Conservation (phyloP, 2,329 filamentous ascomycete genomes). For the Phyllosticta citribraziliensis region DNA sequence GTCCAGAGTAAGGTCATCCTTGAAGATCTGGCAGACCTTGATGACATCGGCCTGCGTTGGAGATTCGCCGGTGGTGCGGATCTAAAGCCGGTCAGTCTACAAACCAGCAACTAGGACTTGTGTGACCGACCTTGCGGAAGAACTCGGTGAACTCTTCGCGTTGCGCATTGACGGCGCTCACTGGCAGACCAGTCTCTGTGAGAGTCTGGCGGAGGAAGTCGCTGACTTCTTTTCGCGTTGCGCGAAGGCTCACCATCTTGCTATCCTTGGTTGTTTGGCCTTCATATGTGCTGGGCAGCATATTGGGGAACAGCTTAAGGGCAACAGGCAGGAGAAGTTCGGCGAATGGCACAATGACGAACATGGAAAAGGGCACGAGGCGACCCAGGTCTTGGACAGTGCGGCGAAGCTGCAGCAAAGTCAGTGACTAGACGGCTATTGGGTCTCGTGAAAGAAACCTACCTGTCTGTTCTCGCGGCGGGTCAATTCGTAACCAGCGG, state of each 20-base stretch:
- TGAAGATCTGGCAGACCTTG: constrained; percentile 98
- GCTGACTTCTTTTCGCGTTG: constrained; percentile 88
- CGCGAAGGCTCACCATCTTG: constrained; percentile 72
- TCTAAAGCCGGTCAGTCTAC: constrained; percentile 17
- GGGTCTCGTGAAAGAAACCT: constrained; percentile 5
- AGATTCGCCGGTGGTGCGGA: constrained; percentile 73
- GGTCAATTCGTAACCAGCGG: constrained; percentile 90
- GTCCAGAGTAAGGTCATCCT: constrained; percentile 92
- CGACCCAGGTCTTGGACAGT: constrained; percentile 91
- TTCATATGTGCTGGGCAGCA: constrained; percentile 95
- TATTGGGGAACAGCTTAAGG: constrained; percentile 89
- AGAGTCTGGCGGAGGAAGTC: constrained; percentile 80
- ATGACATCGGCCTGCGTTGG: constrained; percentile 88
- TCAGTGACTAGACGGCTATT: background rate
- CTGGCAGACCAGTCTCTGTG: constrained; percentile 82
- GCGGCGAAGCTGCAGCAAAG: constrained; percentile 56
- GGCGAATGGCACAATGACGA: constrained; percentile 92
- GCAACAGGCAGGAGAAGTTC: constrained; percentile 87
- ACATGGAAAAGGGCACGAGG: constrained; percentile 90
- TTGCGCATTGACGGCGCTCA: constrained; percentile 74
- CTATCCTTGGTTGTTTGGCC: constrained; percentile 80
- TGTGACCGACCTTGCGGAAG: constrained; percentile 70
- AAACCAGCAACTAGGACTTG: background rate
- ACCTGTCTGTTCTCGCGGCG: constrained; percentile 84
- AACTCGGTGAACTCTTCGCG: constrained; percentile 93